phyloP scores from a whole-genome alignment of 140 eudicot species.

The Ambrosia hybrid region DNA sequence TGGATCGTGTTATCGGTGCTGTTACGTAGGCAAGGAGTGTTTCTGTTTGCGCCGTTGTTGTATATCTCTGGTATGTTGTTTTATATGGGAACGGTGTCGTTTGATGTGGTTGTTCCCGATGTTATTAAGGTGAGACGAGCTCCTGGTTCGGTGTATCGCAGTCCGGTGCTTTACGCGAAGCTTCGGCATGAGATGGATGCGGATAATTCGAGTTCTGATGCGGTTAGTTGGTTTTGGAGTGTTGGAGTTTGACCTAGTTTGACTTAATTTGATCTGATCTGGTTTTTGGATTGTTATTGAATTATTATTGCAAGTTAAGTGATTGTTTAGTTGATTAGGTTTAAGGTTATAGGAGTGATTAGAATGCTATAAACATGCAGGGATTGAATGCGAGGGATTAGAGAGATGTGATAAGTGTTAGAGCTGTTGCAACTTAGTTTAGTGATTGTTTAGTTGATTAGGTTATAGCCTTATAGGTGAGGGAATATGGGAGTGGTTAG shows the following conservation, averaged over 20 bases:
- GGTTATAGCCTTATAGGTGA: no score
- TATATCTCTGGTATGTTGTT: conserved; percentile 73
- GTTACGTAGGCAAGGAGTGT: conserved; percentile 72
- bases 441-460: no score
- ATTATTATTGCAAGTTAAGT: not conserved
- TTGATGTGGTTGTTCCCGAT: conserved; percentile 60
- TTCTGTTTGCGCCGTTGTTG: conserved; percentile 78
- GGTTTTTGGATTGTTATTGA: not conserved
- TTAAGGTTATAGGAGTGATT: no score
- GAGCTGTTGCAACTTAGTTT: no score
- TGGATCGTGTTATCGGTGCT: conserved; percentile 55
- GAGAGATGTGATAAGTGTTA: no score
- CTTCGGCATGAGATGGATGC: conserved; percentile 73
- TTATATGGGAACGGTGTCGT: conserved; percentile 82
- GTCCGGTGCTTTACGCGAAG: conserved; percentile 74
- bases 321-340: not conserved
- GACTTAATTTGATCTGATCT: not conserved
- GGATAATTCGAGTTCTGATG: conserved; percentile 62
- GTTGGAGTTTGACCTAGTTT: conserved; percentile 29
- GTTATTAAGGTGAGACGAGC: conserved; percentile 52
- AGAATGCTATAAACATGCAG: not conserved
- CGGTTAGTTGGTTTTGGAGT: conserved; percentile 45
- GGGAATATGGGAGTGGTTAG: no score
- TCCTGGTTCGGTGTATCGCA: conserved; percentile 77
- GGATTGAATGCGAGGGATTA: not conserved